Base-by-base conservation (phyloP, 352 stramenopile genomes). In the Pythium aphanidermatum region DNA sequence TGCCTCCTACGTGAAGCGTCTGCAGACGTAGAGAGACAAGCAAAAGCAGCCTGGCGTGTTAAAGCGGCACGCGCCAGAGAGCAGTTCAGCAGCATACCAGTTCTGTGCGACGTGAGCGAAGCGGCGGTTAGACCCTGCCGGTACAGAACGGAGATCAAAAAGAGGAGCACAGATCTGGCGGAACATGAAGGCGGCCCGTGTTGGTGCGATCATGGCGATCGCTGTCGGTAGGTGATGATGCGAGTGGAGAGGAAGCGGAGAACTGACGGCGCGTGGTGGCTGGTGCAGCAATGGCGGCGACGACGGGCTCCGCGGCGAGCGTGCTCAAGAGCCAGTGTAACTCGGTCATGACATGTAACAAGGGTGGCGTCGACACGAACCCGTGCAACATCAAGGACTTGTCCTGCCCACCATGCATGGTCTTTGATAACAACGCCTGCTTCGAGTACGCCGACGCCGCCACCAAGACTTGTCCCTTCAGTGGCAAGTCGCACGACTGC, bases 401-500 rank as follows among this genome's bases (percentile, higher is more conserved):
- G 7, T 44, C 35, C 10, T 80, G 69, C 20, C 69, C 69, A 12
- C 29, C 57, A 4, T 80, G 69, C 37, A 30, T 74, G 19, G 51
- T 39, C 4, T 66, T 76, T 16, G 30, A 57, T 1, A 52, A 63
- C 53, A 51, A 32, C 19, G 43, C 31, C 9, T 80, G 65, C 54
- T 80, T 52, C 29, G 39, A 63, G 19, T 1, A 30, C 20, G 2
- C 45, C 2, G 39, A 45, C 17, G 16, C 24, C 21, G 46, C 37
- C 35, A 44, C n/a, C n/a, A n/a, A n/a, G n/a, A n/a, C 19, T 5
- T 79, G 68, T 13, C 1, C 27, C 4, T 79, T 74, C 13, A 53
- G 65, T 9, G 41, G n/a, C n/a, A n/a, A n/a, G n/a, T n/a, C n/a
- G n/a, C n/a, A 38, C 13, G 57, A 74, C 48, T 80, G 63, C 41